Evolutionary conservation across 139 green algal species (phyloP).

Genomic region (Chlorella sp.): DNA sequence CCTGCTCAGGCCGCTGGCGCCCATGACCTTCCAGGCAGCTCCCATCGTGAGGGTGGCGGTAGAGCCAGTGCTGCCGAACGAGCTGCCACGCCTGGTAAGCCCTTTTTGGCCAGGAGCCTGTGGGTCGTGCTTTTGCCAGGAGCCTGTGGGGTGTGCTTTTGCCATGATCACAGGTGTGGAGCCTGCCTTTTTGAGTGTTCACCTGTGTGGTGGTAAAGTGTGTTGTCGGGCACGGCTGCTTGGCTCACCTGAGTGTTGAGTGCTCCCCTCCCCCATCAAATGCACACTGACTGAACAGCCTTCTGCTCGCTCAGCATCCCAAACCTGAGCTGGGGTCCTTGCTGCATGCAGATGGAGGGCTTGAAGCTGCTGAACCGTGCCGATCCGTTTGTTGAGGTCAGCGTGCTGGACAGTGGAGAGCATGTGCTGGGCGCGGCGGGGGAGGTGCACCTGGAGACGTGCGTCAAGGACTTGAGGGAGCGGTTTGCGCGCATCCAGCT

Average conservation of each 20-base stretch:
- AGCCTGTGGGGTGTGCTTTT: too few species aligned
- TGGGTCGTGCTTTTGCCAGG: too few species aligned
- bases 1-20: constrained; percentile 76
- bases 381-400: constrained; percentile 85
- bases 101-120: too few species aligned
- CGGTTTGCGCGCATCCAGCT: constrained; percentile 86
- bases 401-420: constrained; percentile 68
- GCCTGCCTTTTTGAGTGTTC: too few species aligned
- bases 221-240: too few species aligned
- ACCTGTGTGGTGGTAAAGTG: too few species aligned
- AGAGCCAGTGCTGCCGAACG: constrained; percentile 66
- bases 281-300: too few species aligned
- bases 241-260: too few species aligned
- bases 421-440: constrained; percentile 87
- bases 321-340: too few species aligned
- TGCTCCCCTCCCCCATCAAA: too few species aligned
- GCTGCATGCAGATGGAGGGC: constrained; percentile 44
- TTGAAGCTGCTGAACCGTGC: constrained; percentile 88
- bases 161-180: too few species aligned
- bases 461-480: constrained; percentile 90
- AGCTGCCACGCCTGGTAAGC: constrained; percentile 77
- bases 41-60: constrained; percentile 93
- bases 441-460: constrained; percentile 96
- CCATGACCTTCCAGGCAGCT: constrained; percentile 88
- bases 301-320: too few species aligned